phyloP scores from a whole-genome alignment of 2,329 filamentous ascomycete genomes.

The Apiospora malaysiana region DNA sequence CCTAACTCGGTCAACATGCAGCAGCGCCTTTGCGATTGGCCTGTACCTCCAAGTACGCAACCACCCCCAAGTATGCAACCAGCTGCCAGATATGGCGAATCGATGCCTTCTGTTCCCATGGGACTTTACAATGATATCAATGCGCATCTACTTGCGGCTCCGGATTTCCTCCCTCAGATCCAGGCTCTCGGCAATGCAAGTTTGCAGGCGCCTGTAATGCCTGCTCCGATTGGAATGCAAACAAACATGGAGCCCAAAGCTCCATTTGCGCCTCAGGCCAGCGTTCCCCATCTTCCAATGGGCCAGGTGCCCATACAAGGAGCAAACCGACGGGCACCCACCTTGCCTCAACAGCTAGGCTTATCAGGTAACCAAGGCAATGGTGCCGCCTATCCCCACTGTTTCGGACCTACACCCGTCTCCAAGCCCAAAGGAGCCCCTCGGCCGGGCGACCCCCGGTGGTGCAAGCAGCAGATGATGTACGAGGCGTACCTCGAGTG shows the following conservation, averaged over 20 bases:
- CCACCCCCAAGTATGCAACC: background rate
- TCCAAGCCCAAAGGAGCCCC: constrained; percentile 36
- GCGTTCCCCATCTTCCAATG: background rate
- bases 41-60: background rate
- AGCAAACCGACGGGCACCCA: background rate
- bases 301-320: background rate
- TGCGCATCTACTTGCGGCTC: constrained; percentile 9
- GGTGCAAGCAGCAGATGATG: constrained; percentile 32
- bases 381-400: constrained; percentile 27
- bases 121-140: background rate
- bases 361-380: background rate
- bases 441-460: constrained; percentile 31
- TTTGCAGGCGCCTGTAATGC: background rate
- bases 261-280: background rate
- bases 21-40: background rate
- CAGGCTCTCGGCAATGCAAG: background rate
- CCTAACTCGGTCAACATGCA: background rate
- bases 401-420: constrained; percentile 40
- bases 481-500: constrained; percentile 41
- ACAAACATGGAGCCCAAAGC: constrained; percentile 5
- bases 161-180: background rate
- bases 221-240: background rate
- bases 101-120: background rate
- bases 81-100: background rate
- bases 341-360: background rate